These are phyloP conservation scores for Porogramme epimiltina DNA, from an alignment of 1,284 basidiomycete species.

Conservation along the genomic window DNA sequence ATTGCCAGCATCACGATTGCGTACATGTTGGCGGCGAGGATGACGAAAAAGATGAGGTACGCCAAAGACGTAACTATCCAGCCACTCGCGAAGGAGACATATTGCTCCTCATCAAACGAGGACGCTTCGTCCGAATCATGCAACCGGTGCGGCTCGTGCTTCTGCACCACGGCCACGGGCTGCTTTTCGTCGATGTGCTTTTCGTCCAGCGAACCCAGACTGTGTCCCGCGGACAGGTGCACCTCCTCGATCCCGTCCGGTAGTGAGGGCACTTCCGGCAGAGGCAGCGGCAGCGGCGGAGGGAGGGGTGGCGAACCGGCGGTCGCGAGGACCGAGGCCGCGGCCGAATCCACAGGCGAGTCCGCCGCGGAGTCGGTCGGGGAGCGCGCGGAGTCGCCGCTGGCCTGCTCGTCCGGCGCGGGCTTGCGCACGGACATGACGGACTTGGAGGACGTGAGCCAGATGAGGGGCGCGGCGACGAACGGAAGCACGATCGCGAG, in stretches of 20 bases:
- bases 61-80: constrained; percentile 55
- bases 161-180: constrained; percentile 14
- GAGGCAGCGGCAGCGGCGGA: background rate
- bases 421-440: constrained; percentile 63
- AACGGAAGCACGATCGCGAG: constrained; percentile 89
- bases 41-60: constrained; percentile 58
- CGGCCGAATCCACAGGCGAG: background rate
- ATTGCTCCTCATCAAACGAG: constrained; percentile 31
- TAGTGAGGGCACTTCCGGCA: constrained; percentile 1
- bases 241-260: constrained; percentile 12
- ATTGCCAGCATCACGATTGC: constrained; percentile 52
- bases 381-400: background rate
- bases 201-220: constrained; percentile 7
- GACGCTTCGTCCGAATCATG: constrained; percentile 12
- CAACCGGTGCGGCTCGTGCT: constrained; percentile 14
- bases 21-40: constrained; percentile 72
- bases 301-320: background rate
- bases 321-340: background rate
- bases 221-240: background rate
- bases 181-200: background rate
- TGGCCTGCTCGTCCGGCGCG: background rate
- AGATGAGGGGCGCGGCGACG: constrained; percentile 79
- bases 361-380: too few species aligned
- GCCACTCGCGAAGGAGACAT: constrained; percentile 63
- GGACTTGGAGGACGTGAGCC: constrained; percentile 67